Evolutionary conservation across 177 flowering plant genomes (phyloP).

Genomic region (Vitis hybrid): DNA sequence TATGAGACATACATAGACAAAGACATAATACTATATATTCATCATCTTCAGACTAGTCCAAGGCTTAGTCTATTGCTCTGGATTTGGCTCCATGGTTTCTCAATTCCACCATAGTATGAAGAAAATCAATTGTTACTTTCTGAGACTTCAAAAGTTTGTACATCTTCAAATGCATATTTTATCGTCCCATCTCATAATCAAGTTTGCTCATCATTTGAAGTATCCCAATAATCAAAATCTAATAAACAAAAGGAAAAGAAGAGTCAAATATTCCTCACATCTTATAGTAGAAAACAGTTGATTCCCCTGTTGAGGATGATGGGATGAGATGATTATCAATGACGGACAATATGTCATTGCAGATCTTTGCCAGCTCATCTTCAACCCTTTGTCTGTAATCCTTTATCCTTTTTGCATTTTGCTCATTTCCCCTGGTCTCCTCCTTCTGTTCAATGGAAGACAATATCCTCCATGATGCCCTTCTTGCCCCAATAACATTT

Average conservation of each 20-base stretch:
- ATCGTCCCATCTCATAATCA: neutral
- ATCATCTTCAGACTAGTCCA: neutral
- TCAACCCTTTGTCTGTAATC: slow-evolving; percentile 52
- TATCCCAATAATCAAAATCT: neutral
- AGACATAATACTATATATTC: neutral
- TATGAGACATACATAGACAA: neutral
- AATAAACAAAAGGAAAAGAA: neutral
- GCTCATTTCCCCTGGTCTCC: slow-evolving; percentile 44
- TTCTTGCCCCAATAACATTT: slow-evolving; percentile 54
- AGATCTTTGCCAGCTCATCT: slow-evolving; percentile 49
- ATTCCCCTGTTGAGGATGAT: slow-evolving; percentile 43
- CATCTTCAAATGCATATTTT: neutral
- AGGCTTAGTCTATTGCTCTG: too few relatives aligned
- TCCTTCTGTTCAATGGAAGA: slow-evolving; percentile 64
- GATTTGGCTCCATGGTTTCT: neutral
- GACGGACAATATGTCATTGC: slow-evolving; percentile 41
- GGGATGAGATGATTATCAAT: slow-evolving; percentile 54
- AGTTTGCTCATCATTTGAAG: neutral
- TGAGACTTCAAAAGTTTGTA: neutral
- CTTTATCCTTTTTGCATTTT: slow-evolving; percentile 42
- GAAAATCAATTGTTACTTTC: neutral
- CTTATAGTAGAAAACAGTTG: slow-evolving; percentile 52
- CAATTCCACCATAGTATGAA: neutral
- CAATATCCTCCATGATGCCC: slow-evolving; percentile 60
- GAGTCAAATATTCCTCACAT: slow-evolving; percentile 33